phyloP scores from a whole-genome alignment of 805 yeast species.

The Scheffersomyces ergatensis region DNA sequence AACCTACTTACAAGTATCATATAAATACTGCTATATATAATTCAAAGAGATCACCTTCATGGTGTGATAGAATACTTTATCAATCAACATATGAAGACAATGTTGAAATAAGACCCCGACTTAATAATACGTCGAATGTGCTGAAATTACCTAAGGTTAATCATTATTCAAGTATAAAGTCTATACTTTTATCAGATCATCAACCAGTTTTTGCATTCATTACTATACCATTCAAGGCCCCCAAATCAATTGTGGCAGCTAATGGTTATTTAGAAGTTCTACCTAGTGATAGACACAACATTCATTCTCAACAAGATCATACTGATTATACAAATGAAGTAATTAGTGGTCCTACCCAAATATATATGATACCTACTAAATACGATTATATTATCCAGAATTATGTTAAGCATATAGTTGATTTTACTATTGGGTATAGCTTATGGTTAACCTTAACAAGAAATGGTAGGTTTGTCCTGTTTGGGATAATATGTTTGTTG shows the following conservation, averaged over 20 bases:
- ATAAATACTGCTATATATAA: conserved; percentile 52
- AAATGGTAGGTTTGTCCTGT: conserved; percentile 26
- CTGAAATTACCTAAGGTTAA: conserved; percentile 20
- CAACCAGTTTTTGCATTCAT: conserved; percentile 66
- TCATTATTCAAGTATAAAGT: conserved; percentile 48
- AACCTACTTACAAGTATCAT: conserved; percentile 77
- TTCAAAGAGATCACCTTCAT: conserved; percentile 68
- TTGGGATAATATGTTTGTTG: conserved; percentile 13
- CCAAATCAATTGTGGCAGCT: conserved; percentile 27
- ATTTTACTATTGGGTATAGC: conserved; percentile 28
- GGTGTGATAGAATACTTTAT: conserved; percentile 85
- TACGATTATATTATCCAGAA: conserved; percentile 25
- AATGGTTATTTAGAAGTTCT: conserved; percentile 29
- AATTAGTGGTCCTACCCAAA: conserved; percentile 39
- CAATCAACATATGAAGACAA: conserved; percentile 37
- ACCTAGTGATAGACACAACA: conserved; percentile 18
- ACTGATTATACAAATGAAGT: conserved; percentile 15
- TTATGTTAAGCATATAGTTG: conserved; percentile 24
- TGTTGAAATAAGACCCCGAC: not conserved
- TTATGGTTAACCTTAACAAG: conserved; percentile 35
- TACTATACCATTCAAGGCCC: conserved; percentile 43
- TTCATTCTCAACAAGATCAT: conserved; percentile 9
- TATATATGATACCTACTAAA: conserved; percentile 33
- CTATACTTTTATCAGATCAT: conserved; percentile 68
- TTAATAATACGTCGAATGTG: conserved; percentile 1